These are phyloP conservation scores for Xylaria longipes DNA, from an alignment of 495 filamentous ascomycete species.

Conservation along the genomic window DNA sequence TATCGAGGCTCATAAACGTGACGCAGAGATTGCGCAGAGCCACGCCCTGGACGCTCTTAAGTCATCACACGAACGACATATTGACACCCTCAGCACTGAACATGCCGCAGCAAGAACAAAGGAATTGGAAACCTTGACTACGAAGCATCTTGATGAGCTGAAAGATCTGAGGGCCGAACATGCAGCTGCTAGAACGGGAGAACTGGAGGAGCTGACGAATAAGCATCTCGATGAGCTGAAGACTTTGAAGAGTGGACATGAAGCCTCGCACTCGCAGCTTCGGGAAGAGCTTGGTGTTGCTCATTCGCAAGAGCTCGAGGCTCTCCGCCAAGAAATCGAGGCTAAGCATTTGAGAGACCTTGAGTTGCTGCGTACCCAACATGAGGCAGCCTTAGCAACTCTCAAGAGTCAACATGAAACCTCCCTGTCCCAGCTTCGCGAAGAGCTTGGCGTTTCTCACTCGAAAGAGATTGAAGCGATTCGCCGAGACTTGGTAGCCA, in stretches of 20 bases:
- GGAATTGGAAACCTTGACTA: conserved; percentile 32
- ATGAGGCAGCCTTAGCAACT: conserved; percentile 33
- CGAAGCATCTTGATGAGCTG: conserved; percentile 35
- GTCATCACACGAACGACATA: conserved; percentile 36
- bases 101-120: conserved; percentile 30
- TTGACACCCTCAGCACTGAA: conserved; percentile 37
- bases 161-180: conserved; percentile 33
- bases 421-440: conserved; percentile 21
- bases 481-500: conserved; percentile 28
- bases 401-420: conserved; percentile 34
- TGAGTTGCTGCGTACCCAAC: conserved; percentile 28
- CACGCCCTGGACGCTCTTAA: conserved; percentile 39
- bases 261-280: not conserved
- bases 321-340: conserved; percentile 30
- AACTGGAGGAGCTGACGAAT: conserved; percentile 23
- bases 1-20: conserved; percentile 39
- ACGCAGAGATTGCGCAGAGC: conserved; percentile 37
- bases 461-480: conserved; percentile 11
- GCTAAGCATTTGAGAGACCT: conserved; percentile 28
- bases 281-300: not conserved
- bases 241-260: conserved; percentile 25
- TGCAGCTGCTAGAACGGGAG: conserved; percentile 27
- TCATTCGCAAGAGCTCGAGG: conserved; percentile 17
- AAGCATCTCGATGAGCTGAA: conserved; percentile 32
- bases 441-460: conserved; percentile 28